These are phyloP conservation scores for Cichorium intybus DNA, from an alignment of 140 eudicot species.

Conservation along the genomic window DNA sequence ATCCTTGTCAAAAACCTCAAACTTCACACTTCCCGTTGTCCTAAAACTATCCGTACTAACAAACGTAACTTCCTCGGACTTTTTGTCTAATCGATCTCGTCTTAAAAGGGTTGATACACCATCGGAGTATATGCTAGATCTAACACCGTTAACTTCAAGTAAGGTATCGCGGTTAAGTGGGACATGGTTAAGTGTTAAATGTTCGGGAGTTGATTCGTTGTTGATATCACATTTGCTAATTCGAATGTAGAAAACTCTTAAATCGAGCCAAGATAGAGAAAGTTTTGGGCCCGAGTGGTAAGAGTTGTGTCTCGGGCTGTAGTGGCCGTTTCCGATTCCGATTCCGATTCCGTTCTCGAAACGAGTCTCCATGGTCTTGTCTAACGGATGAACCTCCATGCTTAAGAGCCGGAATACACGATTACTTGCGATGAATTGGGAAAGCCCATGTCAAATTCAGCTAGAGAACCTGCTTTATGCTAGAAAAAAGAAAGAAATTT, in stretches of 20 bases:
- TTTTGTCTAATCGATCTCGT: conserved; percentile 71
- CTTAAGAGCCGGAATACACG: conserved; percentile 29
- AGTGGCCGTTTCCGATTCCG: conserved; percentile 47
- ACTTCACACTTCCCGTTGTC: conserved; percentile 72
- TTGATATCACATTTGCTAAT: conserved; percentile 61
- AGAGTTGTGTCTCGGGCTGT: conserved; percentile 29
- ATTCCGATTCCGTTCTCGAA: conserved; percentile 31
- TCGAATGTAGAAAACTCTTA: conserved; percentile 80
- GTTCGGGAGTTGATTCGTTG: conserved; percentile 74
- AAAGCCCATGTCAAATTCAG: conserved; percentile 21
- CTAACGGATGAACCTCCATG: conserved; percentile 22
- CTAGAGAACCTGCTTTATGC: conserved; percentile 35
- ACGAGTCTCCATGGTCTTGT: conserved; percentile 45
- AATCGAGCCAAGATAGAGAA: conserved; percentile 69
- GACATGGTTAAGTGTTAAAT: conserved; percentile 71
- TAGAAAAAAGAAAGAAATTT: conserved; percentile 21
- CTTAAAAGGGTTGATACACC: conserved; percentile 54
- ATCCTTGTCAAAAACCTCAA: conserved; percentile 72
- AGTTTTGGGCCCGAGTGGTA: conserved; percentile 39
- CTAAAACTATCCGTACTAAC: conserved; percentile 79
- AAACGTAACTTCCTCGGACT: conserved; percentile 76
- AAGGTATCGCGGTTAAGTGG: conserved; percentile 82
- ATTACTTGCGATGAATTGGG: conserved; percentile 27
- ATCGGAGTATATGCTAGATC: conserved; percentile 65
- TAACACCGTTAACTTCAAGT: conserved; percentile 71